phyloP scores from a whole-genome alignment of 306 rosid species.

The Prunus dulcis region DNA sequence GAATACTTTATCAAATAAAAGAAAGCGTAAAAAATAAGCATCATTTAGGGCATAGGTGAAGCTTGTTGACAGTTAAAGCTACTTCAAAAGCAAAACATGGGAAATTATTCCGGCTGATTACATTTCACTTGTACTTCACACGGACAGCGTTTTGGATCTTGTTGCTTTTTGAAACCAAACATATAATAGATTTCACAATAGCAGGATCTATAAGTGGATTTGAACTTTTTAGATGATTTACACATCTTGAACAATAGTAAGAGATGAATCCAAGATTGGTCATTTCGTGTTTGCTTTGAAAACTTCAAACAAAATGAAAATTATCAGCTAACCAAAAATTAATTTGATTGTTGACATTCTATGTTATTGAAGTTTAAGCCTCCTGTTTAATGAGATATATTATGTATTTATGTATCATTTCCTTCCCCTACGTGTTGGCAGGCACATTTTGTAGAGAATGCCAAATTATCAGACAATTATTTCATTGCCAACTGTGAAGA shows the following conservation, averaged over 20 bases:
- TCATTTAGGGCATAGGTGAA: background rate
- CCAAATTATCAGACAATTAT: slow-evolving; percentile 76
- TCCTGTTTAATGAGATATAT: slow-evolving; percentile 6
- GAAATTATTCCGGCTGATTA: background rate
- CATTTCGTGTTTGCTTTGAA: background rate
- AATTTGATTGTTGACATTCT: background rate
- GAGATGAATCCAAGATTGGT: background rate
- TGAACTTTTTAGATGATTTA: background rate
- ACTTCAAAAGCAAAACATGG: background rate
- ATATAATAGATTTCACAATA: background rate
- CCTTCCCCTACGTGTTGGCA: slow-evolving; percentile 42
- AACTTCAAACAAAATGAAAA: background rate
- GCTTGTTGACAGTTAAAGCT: background rate
- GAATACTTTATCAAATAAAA: background rate
- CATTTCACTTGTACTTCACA: background rate
- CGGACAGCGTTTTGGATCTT: background rate
- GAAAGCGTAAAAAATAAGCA: background rate
- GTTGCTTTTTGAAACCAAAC: background rate
- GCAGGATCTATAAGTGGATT: background rate
- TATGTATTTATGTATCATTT: background rate
- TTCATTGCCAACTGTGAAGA: slow-evolving; percentile 77
- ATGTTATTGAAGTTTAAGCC: background rate
- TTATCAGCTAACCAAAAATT: background rate
- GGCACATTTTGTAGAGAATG: slow-evolving; percentile 83
- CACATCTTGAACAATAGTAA: background rate